A percentile compares a stretch with the other conserved stretches of the same genome.
Evolutionary conservation across 352 stramenopile species (phyloP).

Genomic region (Phytophthora idaei): DNA sequence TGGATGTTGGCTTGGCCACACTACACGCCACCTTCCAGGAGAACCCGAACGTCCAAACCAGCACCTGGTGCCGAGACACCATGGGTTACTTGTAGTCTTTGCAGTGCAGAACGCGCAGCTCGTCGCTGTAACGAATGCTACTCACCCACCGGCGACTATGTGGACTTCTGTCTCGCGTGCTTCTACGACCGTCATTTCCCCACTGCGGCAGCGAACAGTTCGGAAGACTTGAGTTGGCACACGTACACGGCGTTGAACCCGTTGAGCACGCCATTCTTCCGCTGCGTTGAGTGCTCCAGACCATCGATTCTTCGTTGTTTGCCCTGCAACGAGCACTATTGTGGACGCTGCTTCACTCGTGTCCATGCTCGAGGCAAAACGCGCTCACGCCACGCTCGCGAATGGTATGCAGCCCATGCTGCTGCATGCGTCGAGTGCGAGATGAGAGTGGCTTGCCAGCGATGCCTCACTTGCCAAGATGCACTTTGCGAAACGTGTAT

Average conservation of each 20-base stretch:
- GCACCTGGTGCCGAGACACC: constrained; percentile 5
- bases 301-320: constrained; percentile 67
- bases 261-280: constrained; percentile 44
- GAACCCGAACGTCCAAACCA: constrained; percentile 17
- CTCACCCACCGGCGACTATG: constrained; percentile 58
- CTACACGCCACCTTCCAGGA: constrained; percentile 33
- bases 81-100: constrained; percentile 59
- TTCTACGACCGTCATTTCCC: constrained; percentile 66
- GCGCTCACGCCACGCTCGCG: constrained; percentile 54
- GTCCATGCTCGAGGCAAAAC: constrained; percentile 69
- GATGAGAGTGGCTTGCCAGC: constrained; percentile 59
- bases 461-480: constrained; percentile 72
- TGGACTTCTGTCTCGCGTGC: constrained; percentile 78
- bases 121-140: constrained; percentile 78
- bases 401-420: constrained; percentile 64
- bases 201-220: constrained; percentile 25
- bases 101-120: constrained; percentile 58
- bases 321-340: constrained; percentile 82
- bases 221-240: constrained; percentile 52
- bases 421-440: constrained; percentile 79
- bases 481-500: constrained; percentile 73
- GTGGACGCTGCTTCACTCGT: constrained; percentile 73
- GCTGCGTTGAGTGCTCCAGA: constrained; percentile 78
- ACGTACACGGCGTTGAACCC: constrained; percentile 60
- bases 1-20: constrained; percentile 79